Evolutionary conservation across 2,329 filamentous ascomycete genomes (phyloP).

Genomic region (Venturia nashicola): DNA sequence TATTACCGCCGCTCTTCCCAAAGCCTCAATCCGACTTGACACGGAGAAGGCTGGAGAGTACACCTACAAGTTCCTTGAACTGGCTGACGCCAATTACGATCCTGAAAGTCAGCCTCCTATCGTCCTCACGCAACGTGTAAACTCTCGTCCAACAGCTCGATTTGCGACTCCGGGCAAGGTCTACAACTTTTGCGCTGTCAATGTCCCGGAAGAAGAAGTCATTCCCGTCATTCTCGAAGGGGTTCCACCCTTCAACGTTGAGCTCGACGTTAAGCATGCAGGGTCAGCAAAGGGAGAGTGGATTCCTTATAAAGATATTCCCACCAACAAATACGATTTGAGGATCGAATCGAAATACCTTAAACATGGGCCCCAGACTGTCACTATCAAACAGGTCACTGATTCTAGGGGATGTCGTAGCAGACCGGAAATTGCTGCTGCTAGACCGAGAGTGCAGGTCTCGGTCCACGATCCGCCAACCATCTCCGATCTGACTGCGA

Average conservation of each 20-base stretch:
- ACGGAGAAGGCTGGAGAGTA: slow-evolving; percentile 73
- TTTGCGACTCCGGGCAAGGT: slow-evolving; percentile 83
- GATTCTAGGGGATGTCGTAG: slow-evolving; percentile 79
- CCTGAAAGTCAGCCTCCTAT: slow-evolving; percentile 52
- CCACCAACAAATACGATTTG: slow-evolving; percentile 61
- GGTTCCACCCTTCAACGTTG: slow-evolving; percentile 74
- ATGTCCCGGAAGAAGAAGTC: slow-evolving; percentile 59
- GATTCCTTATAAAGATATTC: slow-evolving; percentile 70
- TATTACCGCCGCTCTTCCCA: slow-evolving; percentile 63
- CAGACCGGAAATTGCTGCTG: slow-evolving; percentile 38
- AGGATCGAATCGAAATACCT: slow-evolving; percentile 75
- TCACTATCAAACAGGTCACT: slow-evolving; percentile 80
- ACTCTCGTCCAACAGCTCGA: slow-evolving; percentile 67
- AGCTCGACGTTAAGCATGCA: slow-evolving; percentile 88
- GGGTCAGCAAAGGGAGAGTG: slow-evolving; percentile 67
- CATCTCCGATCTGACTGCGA: slow-evolving; percentile 76
- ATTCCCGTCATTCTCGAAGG: slow-evolving; percentile 82
- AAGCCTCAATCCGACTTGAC: slow-evolving; percentile 73
- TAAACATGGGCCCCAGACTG: slow-evolving; percentile 76
- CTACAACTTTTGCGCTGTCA: slow-evolving; percentile 88
- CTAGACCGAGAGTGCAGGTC: slow-evolving; percentile 67
- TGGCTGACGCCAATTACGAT: slow-evolving; percentile 80
- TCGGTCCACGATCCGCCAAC: slow-evolving; percentile 87
- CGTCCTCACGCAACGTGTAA: slow-evolving; percentile 68
- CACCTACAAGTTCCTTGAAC: slow-evolving; percentile 70